Evolutionary conservation across 495 filamentous ascomycete genomes (phyloP).

Genomic region (Tetracladium setigerum): DNA sequence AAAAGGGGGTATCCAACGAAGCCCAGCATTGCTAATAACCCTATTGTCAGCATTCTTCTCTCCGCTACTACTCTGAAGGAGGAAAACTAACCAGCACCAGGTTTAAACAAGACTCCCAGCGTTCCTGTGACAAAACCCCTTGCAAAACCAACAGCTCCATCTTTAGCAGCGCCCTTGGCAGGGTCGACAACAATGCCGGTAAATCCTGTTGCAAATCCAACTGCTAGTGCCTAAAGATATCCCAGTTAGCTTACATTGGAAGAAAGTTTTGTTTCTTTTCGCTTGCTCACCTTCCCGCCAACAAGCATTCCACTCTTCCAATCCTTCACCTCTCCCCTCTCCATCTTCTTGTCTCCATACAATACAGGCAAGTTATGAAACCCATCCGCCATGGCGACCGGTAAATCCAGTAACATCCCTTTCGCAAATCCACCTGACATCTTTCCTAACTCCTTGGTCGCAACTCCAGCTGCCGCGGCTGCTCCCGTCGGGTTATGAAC

Average conservation of each 20-base stretch:
- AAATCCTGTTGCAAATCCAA: too few relatives aligned
- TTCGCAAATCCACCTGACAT: conserved; percentile 15
- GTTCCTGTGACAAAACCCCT: too few relatives aligned
- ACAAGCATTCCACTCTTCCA: conserved; percentile 43
- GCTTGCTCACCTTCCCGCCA: conserved; percentile 30
- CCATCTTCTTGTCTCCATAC: conserved; percentile 49
- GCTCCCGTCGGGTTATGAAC: neutral
- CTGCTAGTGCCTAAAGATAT: too few relatives aligned
- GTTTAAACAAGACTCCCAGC: too few relatives aligned
- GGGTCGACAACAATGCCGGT: too few relatives aligned
- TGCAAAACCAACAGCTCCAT: too few relatives aligned
- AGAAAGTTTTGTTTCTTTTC: too few relatives aligned
- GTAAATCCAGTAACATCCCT: conserved; percentile 16
- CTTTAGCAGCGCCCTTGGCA: too few relatives aligned
- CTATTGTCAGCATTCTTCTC: too few relatives aligned
- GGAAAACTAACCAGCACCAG: too few relatives aligned
- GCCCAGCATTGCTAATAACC: conserved; percentile 8
- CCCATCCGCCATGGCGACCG: conserved; percentile 2
- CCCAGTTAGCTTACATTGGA: neutral
- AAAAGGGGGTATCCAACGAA: conserved; percentile 8
- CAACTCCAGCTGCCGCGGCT: conserved; percentile 3
- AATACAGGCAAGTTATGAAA: conserved; percentile 50
- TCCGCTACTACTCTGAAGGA: too few relatives aligned
- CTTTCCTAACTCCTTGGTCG: neutral
- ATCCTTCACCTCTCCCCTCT: conserved; percentile 46